Evolutionary conservation across 1,284 basidiomycete species (phyloP), one percentile per base, ranked within the genome.

Genomic region (Rhodotorula sp.): DNA sequence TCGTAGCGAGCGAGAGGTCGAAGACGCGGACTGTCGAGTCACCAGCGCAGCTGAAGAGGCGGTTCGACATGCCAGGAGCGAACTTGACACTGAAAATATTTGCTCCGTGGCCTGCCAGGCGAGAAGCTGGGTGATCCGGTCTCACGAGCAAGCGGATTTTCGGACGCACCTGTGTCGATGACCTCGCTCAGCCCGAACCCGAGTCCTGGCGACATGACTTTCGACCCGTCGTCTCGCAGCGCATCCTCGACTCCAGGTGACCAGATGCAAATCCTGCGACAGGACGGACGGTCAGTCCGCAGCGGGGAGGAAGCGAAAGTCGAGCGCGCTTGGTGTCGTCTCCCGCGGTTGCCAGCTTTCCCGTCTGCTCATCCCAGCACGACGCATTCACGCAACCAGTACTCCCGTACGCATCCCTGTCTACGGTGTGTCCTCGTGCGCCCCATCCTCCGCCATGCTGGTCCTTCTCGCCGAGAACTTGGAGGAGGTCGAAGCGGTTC

Each of bases 81-180:
- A 91, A 90, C 64, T 91, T 88, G 3, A 87, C 87, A 67, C 88
- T 89, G 83, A 97, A 97, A 68, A 97, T 93, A 78, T 96, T 96
- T 24, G 85, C 87, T 36, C 82, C 84, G 81, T 97, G 94, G 2
- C 90, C 91, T 1, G 91, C 24, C 10, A 15, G n/a, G 2, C 20
- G 10, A 22, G 10, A 10, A 15, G 10, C 51, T 22, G 15, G 17
- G 30, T 30, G 22, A 32, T 55, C 19, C 15, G n/a, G 19, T 1
- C 24, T 24, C 2, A 4, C 5, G 13, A 15, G 24, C 2, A n/a
- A 47, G 56, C 19, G 6, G 27, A 9, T 1, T 24, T 19, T 30
- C 10, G 22, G 30, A 32, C 62, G 46, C 2, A 64, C 67, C 71
- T 2, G 66, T 73, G 24, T 67, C 66, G 53, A 73, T 70, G 17